These are phyloP conservation scores for Amborella trichopoda DNA, from an alignment of 164 flowering plant species.

Conservation along the genomic window DNA sequence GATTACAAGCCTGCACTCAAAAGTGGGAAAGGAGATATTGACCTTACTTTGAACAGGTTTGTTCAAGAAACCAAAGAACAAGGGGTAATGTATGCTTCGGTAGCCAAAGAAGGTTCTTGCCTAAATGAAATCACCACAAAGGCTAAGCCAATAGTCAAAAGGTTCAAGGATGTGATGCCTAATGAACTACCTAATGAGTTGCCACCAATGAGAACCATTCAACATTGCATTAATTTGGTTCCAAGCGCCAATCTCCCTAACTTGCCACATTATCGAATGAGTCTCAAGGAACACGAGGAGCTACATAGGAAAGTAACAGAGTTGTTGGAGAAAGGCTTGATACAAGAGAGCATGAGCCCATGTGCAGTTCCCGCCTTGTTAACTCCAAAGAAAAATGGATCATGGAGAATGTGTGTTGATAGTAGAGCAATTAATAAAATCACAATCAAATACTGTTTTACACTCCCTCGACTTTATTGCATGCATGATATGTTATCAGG, in stretches of 20 bases:
- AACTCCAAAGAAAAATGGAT: too few species aligned
- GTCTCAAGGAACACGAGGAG: too few species aligned
- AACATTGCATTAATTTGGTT: slow-evolving; percentile 2
- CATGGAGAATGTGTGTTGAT: too few species aligned
- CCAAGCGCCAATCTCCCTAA: slow-evolving; percentile 4
- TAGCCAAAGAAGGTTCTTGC: too few species aligned
- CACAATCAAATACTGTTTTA: neutral
- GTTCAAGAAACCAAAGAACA: neutral
- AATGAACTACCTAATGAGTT: too few species aligned
- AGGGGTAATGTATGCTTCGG: too few species aligned
- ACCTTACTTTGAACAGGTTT: neutral
- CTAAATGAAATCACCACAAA: slow-evolving; percentile 1
- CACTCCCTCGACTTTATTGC: neutral
- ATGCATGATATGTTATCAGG: neutral
- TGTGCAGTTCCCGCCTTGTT: too few species aligned
- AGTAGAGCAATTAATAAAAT: too few species aligned
- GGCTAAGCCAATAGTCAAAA: slow-evolving; percentile 1
- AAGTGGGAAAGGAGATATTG: neutral
- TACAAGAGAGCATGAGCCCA: too few species aligned
- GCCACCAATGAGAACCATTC: too few species aligned
- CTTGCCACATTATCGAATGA: neutral
- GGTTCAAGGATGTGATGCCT: too few species aligned
- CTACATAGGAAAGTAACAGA: neutral
- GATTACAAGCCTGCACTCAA: neutral
- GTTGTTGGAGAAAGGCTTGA: slow-evolving; percentile 1